Percentiles rank a stretch among this genome's conserved stretches.
Evolutionary conservation across 2,329 filamentous ascomycete species (phyloP).

Genomic region (Anisogramma anomala): DNA sequence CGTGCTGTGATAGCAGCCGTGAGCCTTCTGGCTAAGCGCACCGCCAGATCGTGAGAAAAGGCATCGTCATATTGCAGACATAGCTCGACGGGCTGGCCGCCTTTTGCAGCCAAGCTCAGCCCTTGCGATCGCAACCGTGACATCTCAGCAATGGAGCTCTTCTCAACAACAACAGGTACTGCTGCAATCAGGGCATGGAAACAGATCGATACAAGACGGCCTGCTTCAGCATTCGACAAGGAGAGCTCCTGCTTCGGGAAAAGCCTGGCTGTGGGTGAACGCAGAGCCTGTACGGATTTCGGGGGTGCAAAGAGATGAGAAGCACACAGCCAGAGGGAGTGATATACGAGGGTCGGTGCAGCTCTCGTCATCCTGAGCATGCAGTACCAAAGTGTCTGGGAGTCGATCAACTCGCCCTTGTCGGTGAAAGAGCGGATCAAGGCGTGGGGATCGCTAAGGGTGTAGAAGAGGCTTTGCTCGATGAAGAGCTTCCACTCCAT

Average conservation of each 20-base stretch:
- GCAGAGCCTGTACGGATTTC: slow-evolving; percentile 29
- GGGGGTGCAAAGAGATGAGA: slow-evolving; percentile 47
- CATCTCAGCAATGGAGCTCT: slow-evolving; percentile 43
- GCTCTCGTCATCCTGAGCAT: slow-evolving; percentile 48
- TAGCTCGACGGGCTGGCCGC: slow-evolving; percentile 35
- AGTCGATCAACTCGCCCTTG: slow-evolving; percentile 43
- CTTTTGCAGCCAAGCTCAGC: slow-evolving; percentile 35
- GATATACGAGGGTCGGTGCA: slow-evolving; percentile 46
- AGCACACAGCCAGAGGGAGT: slow-evolving; percentile 53
- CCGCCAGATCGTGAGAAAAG: slow-evolving; percentile 48
- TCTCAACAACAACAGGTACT: slow-evolving; percentile 38
- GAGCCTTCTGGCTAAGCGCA: slow-evolving; percentile 46
- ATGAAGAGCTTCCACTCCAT: slow-evolving; percentile 49
- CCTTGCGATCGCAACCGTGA: slow-evolving; percentile 48
- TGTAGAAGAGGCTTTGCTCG: slow-evolving; percentile 53
- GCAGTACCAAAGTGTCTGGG: slow-evolving; percentile 51
- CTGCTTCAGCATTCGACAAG: slow-evolving; percentile 39
- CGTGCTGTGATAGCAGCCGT: slow-evolving; percentile 45
- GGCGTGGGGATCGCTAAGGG: slow-evolving; percentile 45
- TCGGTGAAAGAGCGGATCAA: slow-evolving; percentile 46
- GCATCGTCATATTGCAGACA: slow-evolving; percentile 52
- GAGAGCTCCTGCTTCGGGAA: slow-evolving; percentile 25
- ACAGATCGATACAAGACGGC: slow-evolving; percentile 46
- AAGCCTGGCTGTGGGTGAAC: slow-evolving; percentile 27
- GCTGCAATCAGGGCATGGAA: slow-evolving; percentile 51